Evolutionary conservation across 2,329 filamentous ascomycete genomes (phyloP).

Genomic region (Aspergillus sp.): DNA sequence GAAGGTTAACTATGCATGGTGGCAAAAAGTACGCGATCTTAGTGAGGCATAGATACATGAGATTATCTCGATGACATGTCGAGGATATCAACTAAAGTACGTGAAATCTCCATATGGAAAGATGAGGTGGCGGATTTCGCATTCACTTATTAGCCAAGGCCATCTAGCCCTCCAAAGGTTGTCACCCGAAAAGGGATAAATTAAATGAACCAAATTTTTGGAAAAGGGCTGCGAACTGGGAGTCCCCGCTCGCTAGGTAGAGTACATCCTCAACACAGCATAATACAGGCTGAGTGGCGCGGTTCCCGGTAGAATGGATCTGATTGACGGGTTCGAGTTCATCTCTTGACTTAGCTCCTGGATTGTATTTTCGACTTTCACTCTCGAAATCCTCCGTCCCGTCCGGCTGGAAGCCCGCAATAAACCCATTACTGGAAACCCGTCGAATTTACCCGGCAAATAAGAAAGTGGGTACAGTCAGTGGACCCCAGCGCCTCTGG

Average conservation of each 20-base stretch:
- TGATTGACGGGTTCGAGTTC: conserved; percentile 1
- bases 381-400: not conserved
- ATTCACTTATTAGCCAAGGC: not conserved
- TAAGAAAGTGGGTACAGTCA: conserved; percentile 5
- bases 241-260: not conserved
- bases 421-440: not conserved
- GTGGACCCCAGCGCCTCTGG: conserved; percentile 5
- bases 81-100: not conserved
- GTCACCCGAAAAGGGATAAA: not conserved
- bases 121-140: not conserved
- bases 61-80: not conserved
- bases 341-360: not conserved
- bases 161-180: not conserved
- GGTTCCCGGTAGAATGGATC: not conserved
- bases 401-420: not conserved
- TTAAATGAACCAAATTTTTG: not conserved
- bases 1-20: conserved; percentile 5
- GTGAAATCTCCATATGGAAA: not conserved
- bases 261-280: not conserved
- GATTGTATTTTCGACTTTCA: not conserved
- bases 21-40: conserved; percentile 8
- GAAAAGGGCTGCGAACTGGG: not conserved
- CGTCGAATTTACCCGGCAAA: conserved; percentile 2
- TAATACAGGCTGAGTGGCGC: not conserved
- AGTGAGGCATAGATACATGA: not conserved